These are phyloP conservation scores for Chaetomium sp. DNA, from an alignment of 2,329 filamentous ascomycete species.

Conservation along the genomic window DNA sequence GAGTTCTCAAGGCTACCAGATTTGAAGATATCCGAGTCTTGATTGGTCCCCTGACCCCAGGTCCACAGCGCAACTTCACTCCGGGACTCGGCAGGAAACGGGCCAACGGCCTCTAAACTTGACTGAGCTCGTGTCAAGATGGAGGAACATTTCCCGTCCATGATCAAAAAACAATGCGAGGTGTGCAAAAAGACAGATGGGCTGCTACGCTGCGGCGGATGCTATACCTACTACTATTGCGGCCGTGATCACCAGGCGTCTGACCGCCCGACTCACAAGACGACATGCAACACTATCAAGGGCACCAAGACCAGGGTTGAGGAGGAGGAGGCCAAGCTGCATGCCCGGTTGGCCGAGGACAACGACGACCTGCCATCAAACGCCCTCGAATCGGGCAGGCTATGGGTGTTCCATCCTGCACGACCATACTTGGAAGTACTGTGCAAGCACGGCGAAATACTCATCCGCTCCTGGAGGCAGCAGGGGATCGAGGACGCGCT, in stretches of 20 bases:
- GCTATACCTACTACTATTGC: constrained; percentile 51
- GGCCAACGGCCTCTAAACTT: not conserved
- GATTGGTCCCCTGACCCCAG: no score
- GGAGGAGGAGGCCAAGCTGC: constrained; percentile 44
- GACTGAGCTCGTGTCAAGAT: not conserved
- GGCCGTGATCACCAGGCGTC: constrained; percentile 46
- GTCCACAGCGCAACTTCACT: not conserved
- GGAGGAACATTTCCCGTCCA: constrained; percentile 18
- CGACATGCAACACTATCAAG: constrained; percentile 44
- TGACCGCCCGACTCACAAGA: constrained; percentile 45
- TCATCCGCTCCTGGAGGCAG: constrained; percentile 41
- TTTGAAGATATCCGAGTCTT: not conserved
- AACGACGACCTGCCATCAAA: constrained; percentile 44
- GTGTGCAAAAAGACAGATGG: constrained; percentile 22
- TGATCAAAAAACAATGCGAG: constrained; percentile 27
- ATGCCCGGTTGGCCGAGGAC: constrained; percentile 22
- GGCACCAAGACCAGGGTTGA: constrained; percentile 37
- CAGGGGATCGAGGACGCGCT: constrained; percentile 44
- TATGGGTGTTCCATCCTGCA: constrained; percentile 51
- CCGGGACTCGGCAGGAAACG: not conserved
- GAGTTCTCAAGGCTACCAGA: not conserved
- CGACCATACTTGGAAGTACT: constrained; percentile 34
- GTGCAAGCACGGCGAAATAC: constrained; percentile 38
- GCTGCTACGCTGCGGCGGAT: constrained; percentile 43
- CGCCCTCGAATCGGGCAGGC: constrained; percentile 42